Base-by-base conservation (phyloP, 768 basidiomycete genomes). In the Boletus bicolor region DNA sequence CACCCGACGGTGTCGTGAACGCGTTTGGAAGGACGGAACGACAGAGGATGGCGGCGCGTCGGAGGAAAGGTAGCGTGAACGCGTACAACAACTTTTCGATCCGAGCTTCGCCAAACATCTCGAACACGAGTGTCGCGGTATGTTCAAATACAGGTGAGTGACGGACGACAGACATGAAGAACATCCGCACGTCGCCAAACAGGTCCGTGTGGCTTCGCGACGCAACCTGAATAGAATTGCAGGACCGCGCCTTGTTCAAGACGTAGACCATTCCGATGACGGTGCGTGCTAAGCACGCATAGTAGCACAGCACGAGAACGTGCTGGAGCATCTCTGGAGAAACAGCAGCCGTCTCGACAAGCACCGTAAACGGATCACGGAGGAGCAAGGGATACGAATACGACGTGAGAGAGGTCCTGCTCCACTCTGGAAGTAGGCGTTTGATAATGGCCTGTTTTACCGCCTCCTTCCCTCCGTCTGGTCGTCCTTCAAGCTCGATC, bases 21-120 rank as follows among this genome's bases (percentile, higher is more conserved):
- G 82, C 79, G 7, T 77, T 73, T 3, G 91, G 85, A 42, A 87
- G 76, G 39, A 91, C 76, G 0, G 91, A 82, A 8, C 89, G 86
- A 57, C 87, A 90, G 7, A 98, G 79, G 47, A 98, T 90, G 11
- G 92, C 85, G 0, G 88, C 90, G 0, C 89, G 82, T 17, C 96
- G 87, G 10, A 98, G 82, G 78, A 97, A 98, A 4, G 94, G 95
- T 0, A 98, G 77, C 0, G 91, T 93, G 70, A 95, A 92, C 0
- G 85, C 78, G 65, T 95, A 95, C 35, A 98, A 74, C 44, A 95
- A 72, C 69, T 89, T 91, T 65, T 94, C 88, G 45, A 98, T 87
- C 37, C 87, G 79, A 5, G 85, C 86, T 64, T 93, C 91, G 49
- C 93, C 89, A 59, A 93, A 87, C 4, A 85, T 82, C 42, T 87